Base-by-base conservation (phyloP, 305 asterid species). In the Solanum chacoense region DNA sequence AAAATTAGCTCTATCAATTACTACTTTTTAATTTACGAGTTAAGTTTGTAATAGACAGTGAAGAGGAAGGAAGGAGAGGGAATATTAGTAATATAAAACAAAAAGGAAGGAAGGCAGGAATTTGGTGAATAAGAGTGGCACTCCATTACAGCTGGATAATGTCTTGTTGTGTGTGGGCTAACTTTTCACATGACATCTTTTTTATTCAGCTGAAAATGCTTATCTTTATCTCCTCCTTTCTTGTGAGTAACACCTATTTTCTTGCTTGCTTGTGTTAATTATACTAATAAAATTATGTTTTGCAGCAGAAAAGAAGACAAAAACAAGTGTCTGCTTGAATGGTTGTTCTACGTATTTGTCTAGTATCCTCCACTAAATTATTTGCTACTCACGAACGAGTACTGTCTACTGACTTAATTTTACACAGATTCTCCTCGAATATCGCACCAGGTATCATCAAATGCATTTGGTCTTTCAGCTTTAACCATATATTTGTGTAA, bases 321-420 rank as follows among this genome's bases (percentile, higher is more conserved):
- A 5, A 24, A 89, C 69, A 90, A 36, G 89, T 91, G 92, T 93
- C 92, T 85, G 88, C 76, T 86, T 91, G 94, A 95, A 94, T 94
- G 94, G 88, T 88, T 1, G 63, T 45, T 45, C 63, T 45, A 45
- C 63, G 63, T 45, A 14, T 45, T 83, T 77, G 83, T 87, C 59
- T 85, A 80, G 29, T 84, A 78, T 50, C 90, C 71, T 76, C 92
- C 90, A 88, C 85, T 80, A 6, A 38, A 40, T 86, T 35, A 32
- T 35, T 31, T 28, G 85, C 71, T 80, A 35, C 28, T 87, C 84
- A 42, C 55, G 55, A 42, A 42, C 18, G 55, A 42, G 18, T 42
- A 42, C 71, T 26, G 85, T 79, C 26, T 74, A 77, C 81, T 40
- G 50, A 12, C 50, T 40, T 40, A 40, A 40, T 40, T 40, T 40